These are phyloP conservation scores for Aspergillus quadrilineatus DNA, from an alignment of 2,329 filamentous ascomycete genomes.

Conservation along the genomic window DNA sequence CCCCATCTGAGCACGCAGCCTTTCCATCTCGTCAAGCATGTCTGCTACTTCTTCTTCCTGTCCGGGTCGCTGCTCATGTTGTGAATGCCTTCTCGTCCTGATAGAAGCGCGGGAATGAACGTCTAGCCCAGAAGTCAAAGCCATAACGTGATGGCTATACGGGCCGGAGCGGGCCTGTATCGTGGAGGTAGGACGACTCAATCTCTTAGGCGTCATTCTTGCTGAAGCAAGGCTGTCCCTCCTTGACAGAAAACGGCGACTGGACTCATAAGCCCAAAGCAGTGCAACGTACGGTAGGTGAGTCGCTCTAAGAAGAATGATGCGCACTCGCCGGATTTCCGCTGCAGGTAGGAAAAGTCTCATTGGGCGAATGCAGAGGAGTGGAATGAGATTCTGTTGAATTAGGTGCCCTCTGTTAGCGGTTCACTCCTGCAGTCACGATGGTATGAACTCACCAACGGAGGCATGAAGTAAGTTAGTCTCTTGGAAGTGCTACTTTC, in stretches of 20 bases:
- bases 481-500: slow-evolving; percentile 48
- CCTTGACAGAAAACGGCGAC: slow-evolving; percentile 30
- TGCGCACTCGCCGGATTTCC: slow-evolving; percentile 54
- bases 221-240: slow-evolving; percentile 24
- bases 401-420: slow-evolving; percentile 11
- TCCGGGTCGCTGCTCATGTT: slow-evolving; percentile 23
- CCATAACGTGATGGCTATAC: slow-evolving; percentile 28
- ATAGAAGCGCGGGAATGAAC: slow-evolving; percentile 22
- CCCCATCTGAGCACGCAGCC: slow-evolving; percentile 37
- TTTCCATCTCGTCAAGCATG: slow-evolving; percentile 38
- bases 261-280: slow-evolving; percentile 56
- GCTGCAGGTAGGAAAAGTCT: slow-evolving; percentile 57
- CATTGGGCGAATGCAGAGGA: slow-evolving; percentile 57
- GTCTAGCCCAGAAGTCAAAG: slow-evolving; percentile 25
- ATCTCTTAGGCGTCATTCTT: slow-evolving; percentile 20
- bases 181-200: slow-evolving; percentile 20
- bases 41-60: slow-evolving; percentile 28
- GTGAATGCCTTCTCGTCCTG: slow-evolving; percentile 20
- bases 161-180: slow-evolving; percentile 21
- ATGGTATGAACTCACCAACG: slow-evolving; percentile 37
- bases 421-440: not conserved
- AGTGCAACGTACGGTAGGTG: slow-evolving; percentile 58
- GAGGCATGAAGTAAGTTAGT: slow-evolving; percentile 49
- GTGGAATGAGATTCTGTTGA: slow-evolving; percentile 57
- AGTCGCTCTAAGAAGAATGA: slow-evolving; percentile 58